phyloP scores from a whole-genome alignment of 371 early-diverging fungal species.

The Rhizopus microsporus region DNA sequence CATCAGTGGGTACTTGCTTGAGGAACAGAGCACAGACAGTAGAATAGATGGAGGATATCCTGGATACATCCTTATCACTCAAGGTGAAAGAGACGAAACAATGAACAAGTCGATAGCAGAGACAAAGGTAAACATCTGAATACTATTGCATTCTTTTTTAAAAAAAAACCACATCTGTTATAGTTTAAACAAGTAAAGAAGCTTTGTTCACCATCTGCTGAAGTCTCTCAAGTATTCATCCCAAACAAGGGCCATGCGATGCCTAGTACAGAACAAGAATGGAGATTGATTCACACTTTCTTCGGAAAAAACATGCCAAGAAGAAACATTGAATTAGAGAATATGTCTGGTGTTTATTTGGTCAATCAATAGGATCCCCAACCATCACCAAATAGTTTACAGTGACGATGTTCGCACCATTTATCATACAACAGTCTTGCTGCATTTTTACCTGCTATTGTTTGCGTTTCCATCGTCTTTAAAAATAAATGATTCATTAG shows the following conservation, averaged over 20 bases:
- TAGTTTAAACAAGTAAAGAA: conserved; percentile 39
- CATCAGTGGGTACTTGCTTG: conserved; percentile 60
- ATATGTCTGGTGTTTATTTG: conserved; percentile 56
- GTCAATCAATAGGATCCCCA: conserved; percentile 38
- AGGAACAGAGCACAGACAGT: conserved; percentile 37
- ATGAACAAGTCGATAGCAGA: conserved; percentile 38
- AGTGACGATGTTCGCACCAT: conserved; percentile 36
- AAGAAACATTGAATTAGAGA: conserved; percentile 47
- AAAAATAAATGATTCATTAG: background rate
- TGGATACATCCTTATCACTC: conserved; percentile 53
- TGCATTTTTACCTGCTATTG: conserved; percentile 58
- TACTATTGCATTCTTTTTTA: background rate
- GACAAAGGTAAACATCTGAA: conserved; percentile 34
- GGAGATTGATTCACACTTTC: conserved; percentile 58
- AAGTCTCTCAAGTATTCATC: conserved; percentile 41
- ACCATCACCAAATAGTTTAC: conserved; percentile 42
- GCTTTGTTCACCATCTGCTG: conserved; percentile 37
- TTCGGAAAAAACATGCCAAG: conserved; percentile 53
- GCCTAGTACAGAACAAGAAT: conserved; percentile 53
- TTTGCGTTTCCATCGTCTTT: conserved; percentile 73
- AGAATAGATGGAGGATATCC: conserved; percentile 34
- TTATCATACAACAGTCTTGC: conserved; percentile 51
- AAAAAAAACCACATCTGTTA: background rate
- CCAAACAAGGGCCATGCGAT: conserved; percentile 51
- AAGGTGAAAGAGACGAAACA: conserved; percentile 55